Evolutionary conservation across 768 basidiomycete species (phyloP).

Genomic region (Agaricus blazei): DNA sequence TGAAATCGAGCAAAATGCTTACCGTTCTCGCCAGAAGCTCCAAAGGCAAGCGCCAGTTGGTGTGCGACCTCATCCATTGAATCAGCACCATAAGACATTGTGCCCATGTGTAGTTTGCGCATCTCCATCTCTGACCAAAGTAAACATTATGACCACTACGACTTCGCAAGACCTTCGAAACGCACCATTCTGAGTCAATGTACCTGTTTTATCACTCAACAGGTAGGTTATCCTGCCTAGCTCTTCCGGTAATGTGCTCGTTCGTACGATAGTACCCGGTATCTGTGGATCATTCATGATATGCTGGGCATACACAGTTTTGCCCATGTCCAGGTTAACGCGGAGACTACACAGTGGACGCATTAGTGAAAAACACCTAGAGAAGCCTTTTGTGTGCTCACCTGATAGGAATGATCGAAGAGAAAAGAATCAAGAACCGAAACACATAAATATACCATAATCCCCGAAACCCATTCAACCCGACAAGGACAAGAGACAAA

Average conservation of each 20-base stretch:
- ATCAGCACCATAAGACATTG: slow-evolving; percentile 93
- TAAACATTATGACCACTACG: not conserved
- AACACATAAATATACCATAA: slow-evolving; percentile 96
- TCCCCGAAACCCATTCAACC: slow-evolving; percentile 93
- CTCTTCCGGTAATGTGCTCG: slow-evolving; percentile 96
- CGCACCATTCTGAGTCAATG: slow-evolving; percentile 91
- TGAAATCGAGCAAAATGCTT: not conserved
- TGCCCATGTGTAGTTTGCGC: slow-evolving; percentile 98
- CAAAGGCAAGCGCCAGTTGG: slow-evolving; percentile 85
- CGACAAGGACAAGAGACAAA: slow-evolving; percentile 87
- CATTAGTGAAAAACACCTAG: not conserved
- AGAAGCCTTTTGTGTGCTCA: slow-evolving; percentile 26
- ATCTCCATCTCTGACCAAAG: slow-evolving; percentile 47
- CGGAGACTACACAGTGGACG: slow-evolving; percentile 57
- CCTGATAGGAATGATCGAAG: slow-evolving; percentile 99
- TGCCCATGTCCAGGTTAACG: slow-evolving; percentile 99
- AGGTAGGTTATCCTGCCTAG: slow-evolving; percentile 94
- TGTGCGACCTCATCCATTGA: slow-evolving; percentile 99
- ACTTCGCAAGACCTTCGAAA: not conserved
- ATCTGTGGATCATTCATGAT: slow-evolving; percentile 94
- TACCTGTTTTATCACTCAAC: slow-evolving; percentile 97
- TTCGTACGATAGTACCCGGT: slow-evolving; percentile 91
- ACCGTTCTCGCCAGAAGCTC: slow-evolving; percentile 57
- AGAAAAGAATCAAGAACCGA: slow-evolving; percentile 95
- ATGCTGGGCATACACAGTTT: slow-evolving; percentile 94